These are phyloP conservation scores for Sequoia sempervirens DNA, from an alignment of 75 land plant genomes.

Conservation along the genomic window DNA sequence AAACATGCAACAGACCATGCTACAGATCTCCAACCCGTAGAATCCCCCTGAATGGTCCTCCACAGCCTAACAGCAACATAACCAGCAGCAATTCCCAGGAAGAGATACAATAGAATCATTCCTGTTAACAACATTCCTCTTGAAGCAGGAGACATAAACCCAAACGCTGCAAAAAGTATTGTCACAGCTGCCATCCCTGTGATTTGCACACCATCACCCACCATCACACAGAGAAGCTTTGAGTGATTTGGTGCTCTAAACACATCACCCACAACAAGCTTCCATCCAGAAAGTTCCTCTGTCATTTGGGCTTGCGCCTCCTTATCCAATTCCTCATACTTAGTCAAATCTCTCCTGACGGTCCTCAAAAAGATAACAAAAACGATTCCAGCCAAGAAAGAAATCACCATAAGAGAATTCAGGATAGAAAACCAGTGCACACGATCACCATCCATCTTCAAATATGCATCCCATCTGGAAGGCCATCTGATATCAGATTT, in stretches of 20 bases:
- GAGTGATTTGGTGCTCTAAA: conserved; percentile 64
- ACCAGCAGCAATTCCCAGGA: conserved; percentile 77
- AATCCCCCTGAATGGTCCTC: conserved; percentile 63
- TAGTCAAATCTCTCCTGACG: conserved; percentile 76
- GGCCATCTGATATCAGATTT: conserved; percentile 82
- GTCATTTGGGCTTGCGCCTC: conserved; percentile 92
- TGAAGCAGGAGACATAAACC: conserved; percentile 94
- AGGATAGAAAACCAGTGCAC: conserved; percentile 95
- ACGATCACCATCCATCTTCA: conserved; percentile 85
- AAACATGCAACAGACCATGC: conserved; percentile 84
- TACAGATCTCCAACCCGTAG: conserved; percentile 71
- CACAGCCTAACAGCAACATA: conserved; percentile 77
- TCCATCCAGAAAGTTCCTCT: conserved; percentile 94
- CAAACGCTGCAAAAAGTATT: conserved; percentile 84
- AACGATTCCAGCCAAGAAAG: conserved; percentile 89
- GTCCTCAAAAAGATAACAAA: conserved; percentile 86
- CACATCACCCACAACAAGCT: conserved; percentile 90
- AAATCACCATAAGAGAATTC: conserved; percentile 84
- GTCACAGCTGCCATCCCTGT: conserved; percentile 84
- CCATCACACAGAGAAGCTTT: conserved; percentile 70
- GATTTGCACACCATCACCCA: conserved; percentile 88
- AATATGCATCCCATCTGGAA: conserved; percentile 84
- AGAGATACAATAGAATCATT: conserved; percentile 79
- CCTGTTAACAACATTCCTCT: conserved; percentile 84
- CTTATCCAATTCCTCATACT: conserved; percentile 88